Base-by-base conservation (phyloP, 345 rosid species). In the Capsella bursapastoris region DNA sequence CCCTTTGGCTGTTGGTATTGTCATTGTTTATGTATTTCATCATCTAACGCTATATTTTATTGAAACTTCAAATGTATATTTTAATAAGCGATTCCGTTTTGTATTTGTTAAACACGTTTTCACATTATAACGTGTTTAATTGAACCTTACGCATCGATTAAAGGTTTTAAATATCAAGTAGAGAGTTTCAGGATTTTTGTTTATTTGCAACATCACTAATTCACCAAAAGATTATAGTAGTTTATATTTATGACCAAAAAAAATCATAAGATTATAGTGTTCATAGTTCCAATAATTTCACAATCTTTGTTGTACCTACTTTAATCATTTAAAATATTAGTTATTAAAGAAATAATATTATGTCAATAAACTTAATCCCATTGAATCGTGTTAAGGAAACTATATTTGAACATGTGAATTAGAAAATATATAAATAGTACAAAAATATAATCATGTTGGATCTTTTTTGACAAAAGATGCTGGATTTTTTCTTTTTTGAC, bases 401-500 rank as follows among this genome's bases (percentile, higher is more conserved):
- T 14, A 47, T 22, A 35, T 34, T 44, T 8, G 8, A 25, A 50
- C 38, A 14, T 25, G 1, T 60, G 40, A 49, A 13, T 38, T 48
- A 11, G 37, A 14, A 47, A 34, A 71, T 5, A 15, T 0, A 57
- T 6, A 43, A 43, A 45, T 4, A 8, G 22, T 28, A 5, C 3
- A 64, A 57, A 22, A 66, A 48, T 25, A 27, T 27, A 13, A 66
- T 28, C 44, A 48, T 16, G 60, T 6, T 66, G 58, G 72, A 47
- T 48, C 8, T 13, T 57, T 22, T 57, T 65, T 61, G 48, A 31
- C 41, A 5, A 47, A 64, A 7, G 15, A 31, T 64, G 55, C 6
- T 64, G 3, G 57, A 52, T 8, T 8, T 53, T 53, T 53, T 34
- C 8, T 45, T 16, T 56, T 45, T 7, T 7, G 18, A 43, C 32